These are phyloP conservation scores for Trichophyton mentagrophytes DNA, from an alignment of 2,329 filamentous ascomycete genomes.

Conservation along the genomic window DNA sequence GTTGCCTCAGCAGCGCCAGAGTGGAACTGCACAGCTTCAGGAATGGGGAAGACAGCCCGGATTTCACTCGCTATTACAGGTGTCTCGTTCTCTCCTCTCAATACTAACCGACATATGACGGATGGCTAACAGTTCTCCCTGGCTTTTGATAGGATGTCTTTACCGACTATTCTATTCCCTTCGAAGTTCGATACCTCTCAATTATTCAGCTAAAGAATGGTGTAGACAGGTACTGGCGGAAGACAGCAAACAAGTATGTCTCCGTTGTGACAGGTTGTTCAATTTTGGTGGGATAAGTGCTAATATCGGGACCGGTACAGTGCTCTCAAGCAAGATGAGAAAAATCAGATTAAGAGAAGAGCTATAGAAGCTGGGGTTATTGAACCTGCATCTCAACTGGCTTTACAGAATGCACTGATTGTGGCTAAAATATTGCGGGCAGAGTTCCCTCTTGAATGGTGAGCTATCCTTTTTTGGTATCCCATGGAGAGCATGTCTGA, in stretches of 20 bases:
- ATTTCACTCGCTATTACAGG: constrained; percentile 59
- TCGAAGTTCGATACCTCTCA: constrained; percentile 72
- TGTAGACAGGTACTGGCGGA: constrained; percentile 89
- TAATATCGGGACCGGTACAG: constrained; percentile 21
- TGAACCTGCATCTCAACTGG: constrained; percentile 62
- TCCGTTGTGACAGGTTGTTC: neutral
- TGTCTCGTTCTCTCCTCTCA: constrained; percentile 21
- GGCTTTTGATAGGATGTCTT: constrained; percentile 56
- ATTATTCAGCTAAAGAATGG: constrained; percentile 95
- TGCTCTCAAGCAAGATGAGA: constrained; percentile 56
- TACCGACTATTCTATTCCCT: constrained; percentile 62
- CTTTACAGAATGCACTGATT: constrained; percentile 77
- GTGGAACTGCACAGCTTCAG: constrained; percentile 54
- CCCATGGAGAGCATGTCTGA: constrained; percentile 1
- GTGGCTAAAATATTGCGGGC: constrained; percentile 77
- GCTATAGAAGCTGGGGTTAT: constrained; percentile 64
- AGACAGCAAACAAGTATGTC: constrained; percentile 53
- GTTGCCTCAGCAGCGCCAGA: constrained; percentile 53
- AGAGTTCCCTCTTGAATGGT: constrained; percentile 83
- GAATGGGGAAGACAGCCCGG: constrained; percentile 56
- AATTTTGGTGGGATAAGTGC: neutral
- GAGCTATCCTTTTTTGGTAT: constrained; percentile 8
- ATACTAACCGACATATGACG: neutral
- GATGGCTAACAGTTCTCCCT: neutral
- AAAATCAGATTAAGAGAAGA: constrained; percentile 58